Evolutionary conservation across 345 rosid species (phyloP).

Genomic region (Citrus trifoliata): DNA sequence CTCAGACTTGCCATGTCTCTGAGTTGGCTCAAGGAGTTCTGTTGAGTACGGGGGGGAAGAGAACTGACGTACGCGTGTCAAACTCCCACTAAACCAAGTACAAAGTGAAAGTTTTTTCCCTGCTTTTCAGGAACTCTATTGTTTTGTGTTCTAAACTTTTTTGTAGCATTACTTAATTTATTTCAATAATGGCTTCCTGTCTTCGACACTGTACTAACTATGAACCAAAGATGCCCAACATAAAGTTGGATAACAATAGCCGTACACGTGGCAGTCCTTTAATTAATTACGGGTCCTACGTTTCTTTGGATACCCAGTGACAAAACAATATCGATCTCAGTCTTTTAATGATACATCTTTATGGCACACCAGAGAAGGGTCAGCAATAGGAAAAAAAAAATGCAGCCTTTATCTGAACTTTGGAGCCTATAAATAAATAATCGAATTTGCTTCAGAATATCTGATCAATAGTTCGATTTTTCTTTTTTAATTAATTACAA

Average conservation of each 20-base stretch:
- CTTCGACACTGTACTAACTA: not conserved
- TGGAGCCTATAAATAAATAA: not conserved
- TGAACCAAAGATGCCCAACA: not conserved
- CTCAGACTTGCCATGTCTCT: slow-evolving; percentile 21
- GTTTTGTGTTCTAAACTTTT: not conserved
- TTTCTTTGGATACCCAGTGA: slow-evolving; percentile 29
- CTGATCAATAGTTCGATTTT: too few relatives aligned
- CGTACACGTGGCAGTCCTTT: slow-evolving; percentile 27
- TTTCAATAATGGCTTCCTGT: not conserved
- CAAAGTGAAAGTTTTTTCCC: slow-evolving; percentile 8
- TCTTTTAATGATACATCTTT: slow-evolving; percentile 12
- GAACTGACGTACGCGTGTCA: slow-evolving; percentile 31
- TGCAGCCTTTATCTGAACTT: slow-evolving; percentile 3
- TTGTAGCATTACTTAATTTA: not conserved
- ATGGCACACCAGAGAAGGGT: not conserved
- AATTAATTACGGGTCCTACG: slow-evolving; percentile 11
- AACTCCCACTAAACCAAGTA: slow-evolving; percentile 24
- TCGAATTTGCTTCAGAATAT: not conserved
- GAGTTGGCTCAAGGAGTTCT: slow-evolving; percentile 16
- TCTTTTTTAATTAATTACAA: too few relatives aligned
- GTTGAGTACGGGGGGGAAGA: slow-evolving; percentile 22
- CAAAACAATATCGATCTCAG: not conserved
- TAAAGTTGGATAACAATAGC: not conserved
- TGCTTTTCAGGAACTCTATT: slow-evolving; percentile 15
- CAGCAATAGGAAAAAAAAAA: not conserved